Base-by-base conservation (phyloP, 805 yeast species). In the Teunomyces kruisii region DNA sequence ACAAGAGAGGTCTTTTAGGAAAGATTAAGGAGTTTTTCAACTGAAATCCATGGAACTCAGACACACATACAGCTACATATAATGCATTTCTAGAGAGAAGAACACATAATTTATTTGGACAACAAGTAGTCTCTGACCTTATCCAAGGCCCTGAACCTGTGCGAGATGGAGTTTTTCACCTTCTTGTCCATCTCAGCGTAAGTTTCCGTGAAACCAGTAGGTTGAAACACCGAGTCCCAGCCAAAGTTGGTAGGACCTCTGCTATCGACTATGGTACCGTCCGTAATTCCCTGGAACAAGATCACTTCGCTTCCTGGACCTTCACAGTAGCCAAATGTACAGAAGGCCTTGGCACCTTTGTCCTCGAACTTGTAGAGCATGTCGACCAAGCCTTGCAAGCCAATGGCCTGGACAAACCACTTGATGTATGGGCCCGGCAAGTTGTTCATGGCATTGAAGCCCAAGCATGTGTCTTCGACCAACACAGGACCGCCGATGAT, bases 371-470 rank as follows among this genome's bases (percentile, higher is more conserved):
- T 88, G 48, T 70, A 80, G 32, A 95, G 71, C 84, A 92, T 76
- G 56, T 85, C 82, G 47, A 83, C 86, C 44, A 92, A 68, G 2
- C 92, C 92, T 10, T 79, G 80, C 28, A 87, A 75, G 0, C 97
- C 97, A 52, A 91, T 63, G 10, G 79, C 67, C 50, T 82, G 72
- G 37, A 88, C 76, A 66, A 94, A 94, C 99, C 99, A 92, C 65
- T 92, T 92, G 66, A 79, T 78, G 52, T 89, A 88, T 1, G 98
- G 98, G 17, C 99, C 99, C 3, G 99, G 99, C 40, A 94, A 76
- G 50, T 76, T 74, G 42, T 86, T 83, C 59, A 85, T 75, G 1
- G 96, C 96, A 40, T 78, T 78, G 65, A 86, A 94, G 3, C 86
- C 88, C 32, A 94, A 76, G 41, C 96, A 91, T 0, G 99, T 94